Base-by-base conservation (phyloP, 768 basidiomycete genomes). In the Cubamyces sp. region DNA sequence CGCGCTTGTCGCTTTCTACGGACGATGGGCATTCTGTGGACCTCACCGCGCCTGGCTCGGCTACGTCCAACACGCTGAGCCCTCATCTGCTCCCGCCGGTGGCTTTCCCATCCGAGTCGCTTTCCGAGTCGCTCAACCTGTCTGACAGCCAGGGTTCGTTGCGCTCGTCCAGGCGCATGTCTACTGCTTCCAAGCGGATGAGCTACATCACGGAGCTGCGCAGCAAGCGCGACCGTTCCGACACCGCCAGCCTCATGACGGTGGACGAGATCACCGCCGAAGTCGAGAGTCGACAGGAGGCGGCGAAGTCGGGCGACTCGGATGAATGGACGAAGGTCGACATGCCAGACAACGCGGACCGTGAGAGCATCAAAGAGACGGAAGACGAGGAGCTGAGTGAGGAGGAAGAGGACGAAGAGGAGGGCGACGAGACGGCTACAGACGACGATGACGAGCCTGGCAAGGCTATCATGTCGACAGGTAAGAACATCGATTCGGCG, bases 221-320 rank as follows among this genome's bases (percentile, higher is more conserved):
- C 62, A 91, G 86, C 73, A 91, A 87, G 72, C 86, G 91, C 21
- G 94, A 97, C 69, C 81, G 84, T 41, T 91, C 91, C 0, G 94
- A 96, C 70, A 93, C 94, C 8, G 93, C 92, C 4, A 94, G 92
- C 67, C 76, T 98, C 69, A 82, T 98, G 75, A 99, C 96, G 0
- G 92, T 99, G 23, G 96, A 99, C 70, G 94, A 99, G 76, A 97
- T 99, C 69, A 98, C 97, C 0, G 95, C 94, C 11, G 91, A 96
- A 70, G 91, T 99, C 8, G 96, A 91, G 73, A 92, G 87, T 68
- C 79, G 85, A 40, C 77, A 84, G 60, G 84, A 81, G 55, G 81
- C 78, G 68, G 76, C 73, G 5, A 50, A 79, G 50, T 78, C 77
- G 1, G 80, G 58, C 15, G 67, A 66, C 19, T 63, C 79, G 11